Conservation (phyloP, 1,284 basidiomycete genomes). For the Psilocybe mexicana region DNA sequence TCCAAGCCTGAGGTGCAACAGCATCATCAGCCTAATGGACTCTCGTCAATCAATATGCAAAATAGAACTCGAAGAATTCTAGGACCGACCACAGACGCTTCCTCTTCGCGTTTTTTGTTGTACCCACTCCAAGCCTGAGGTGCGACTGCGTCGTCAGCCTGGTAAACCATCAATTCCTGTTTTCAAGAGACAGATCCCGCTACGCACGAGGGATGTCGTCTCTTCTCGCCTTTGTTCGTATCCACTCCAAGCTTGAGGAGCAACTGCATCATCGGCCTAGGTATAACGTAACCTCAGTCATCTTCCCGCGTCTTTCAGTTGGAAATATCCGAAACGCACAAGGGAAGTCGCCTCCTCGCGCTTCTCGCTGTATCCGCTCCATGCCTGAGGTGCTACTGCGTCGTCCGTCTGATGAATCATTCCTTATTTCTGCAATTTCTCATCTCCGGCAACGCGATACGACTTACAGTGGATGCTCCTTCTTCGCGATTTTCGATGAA, state of each 20-base stretch:
- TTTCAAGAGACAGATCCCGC: background rate
- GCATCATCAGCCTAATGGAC: background rate
- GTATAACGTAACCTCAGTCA: background rate
- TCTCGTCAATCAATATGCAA: background rate
- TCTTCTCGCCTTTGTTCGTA: background rate
- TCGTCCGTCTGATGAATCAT: background rate
- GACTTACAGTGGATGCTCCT: background rate
- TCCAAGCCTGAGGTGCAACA: constrained; percentile 2
- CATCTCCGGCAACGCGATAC: background rate
- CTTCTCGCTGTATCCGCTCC: background rate
- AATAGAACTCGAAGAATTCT: background rate
- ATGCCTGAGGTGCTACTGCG: background rate
- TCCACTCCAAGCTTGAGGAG: constrained; percentile 1
- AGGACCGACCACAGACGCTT: background rate
- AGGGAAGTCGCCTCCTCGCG: background rate
- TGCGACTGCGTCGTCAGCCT: constrained; percentile 4
- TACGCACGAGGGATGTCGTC: background rate
- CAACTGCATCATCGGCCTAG: constrained; percentile 4
- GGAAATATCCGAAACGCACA: background rate
- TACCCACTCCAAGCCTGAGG: constrained; percentile 12
- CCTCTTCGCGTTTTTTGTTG: background rate
- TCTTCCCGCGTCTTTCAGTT: background rate
- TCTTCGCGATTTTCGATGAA: background rate
- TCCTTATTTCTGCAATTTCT: background rate
- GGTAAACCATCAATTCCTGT: background rate